These are phyloP conservation scores for Thalassiosira hispida DNA, from an alignment of 352 stramenopile species.

Conservation along the genomic window DNA sequence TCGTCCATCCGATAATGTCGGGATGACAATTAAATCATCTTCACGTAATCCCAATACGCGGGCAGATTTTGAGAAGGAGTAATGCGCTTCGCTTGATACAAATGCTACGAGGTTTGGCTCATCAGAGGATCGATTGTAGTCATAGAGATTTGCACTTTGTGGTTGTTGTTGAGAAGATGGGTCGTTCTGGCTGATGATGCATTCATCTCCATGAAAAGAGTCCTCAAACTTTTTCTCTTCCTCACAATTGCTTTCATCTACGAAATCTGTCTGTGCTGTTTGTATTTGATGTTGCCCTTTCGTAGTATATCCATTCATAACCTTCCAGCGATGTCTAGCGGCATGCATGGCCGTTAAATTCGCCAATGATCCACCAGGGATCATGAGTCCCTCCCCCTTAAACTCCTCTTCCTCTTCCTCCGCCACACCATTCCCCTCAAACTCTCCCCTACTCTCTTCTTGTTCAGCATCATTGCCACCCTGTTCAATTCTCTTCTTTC, in stretches of 20 bases:
- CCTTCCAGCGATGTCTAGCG: slow-evolving; percentile 46
- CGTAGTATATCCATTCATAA: slow-evolving; percentile 21
- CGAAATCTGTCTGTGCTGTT: neutral
- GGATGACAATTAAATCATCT: slow-evolving; percentile 58
- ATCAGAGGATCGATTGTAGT: neutral
- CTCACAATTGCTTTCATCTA: neutral
- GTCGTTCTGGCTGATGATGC: slow-evolving; percentile 5
- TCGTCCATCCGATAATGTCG: slow-evolving; percentile 42
- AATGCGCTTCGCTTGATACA: slow-evolving; percentile 70
- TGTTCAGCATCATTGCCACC: neutral
- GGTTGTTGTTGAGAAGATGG: too few species aligned
- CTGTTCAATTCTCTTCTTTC: neutral
- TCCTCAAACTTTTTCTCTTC: slow-evolving; percentile 29
- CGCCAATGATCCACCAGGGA: slow-evolving; percentile 60
- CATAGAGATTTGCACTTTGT: slow-evolving; percentile 1
- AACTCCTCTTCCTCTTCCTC: slow-evolving; percentile 37
- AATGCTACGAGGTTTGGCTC: slow-evolving; percentile 58
- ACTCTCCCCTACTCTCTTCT: neutral
- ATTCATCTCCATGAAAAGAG: neutral
- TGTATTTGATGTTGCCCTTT: neutral
- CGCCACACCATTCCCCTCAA: slow-evolving; percentile 1
- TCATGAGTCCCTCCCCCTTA: slow-evolving; percentile 60
- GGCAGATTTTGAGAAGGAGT: slow-evolving; percentile 67
- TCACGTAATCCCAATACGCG: slow-evolving; percentile 58
- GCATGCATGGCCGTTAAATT: slow-evolving; percentile 72